Percentiles rank a stretch among this genome's conserved stretches.
Evolutionary conservation across 805 yeast genomes (phyloP).

Genomic region (Saccharomycopsis lassenensis): DNA sequence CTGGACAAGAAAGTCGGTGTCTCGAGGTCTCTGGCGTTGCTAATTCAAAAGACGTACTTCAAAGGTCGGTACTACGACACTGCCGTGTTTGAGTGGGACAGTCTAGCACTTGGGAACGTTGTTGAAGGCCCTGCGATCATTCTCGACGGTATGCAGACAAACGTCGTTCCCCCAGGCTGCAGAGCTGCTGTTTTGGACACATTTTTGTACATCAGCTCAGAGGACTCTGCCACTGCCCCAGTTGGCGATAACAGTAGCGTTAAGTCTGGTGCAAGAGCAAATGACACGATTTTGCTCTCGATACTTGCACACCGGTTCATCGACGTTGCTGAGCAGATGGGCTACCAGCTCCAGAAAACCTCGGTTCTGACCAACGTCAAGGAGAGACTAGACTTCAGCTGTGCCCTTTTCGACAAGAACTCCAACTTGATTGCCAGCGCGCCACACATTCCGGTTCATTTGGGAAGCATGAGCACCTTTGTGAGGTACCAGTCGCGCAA

Average conservation of each 20-base stretch:
- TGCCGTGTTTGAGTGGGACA: slow-evolving; percentile 44
- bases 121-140: slow-evolving; percentile 66
- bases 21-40: slow-evolving; percentile 22
- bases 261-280: slow-evolving; percentile 22
- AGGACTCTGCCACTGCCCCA: slow-evolving; percentile 14
- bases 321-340: slow-evolving; percentile 91
- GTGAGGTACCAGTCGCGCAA: slow-evolving; percentile 51
- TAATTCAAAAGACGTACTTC: slow-evolving; percentile 45
- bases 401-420: slow-evolving; percentile 66
- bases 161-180: slow-evolving; percentile 55
- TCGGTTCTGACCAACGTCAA: slow-evolving; percentile 76
- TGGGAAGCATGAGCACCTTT: slow-evolving; percentile 80
- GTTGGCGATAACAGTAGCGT: slow-evolving; percentile 19
- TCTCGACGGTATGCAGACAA: slow-evolving; percentile 74
- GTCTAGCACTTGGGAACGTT: slow-evolving; percentile 39
- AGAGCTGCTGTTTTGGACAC: slow-evolving; percentile 44
- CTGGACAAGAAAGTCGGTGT: slow-evolving; percentile 20
- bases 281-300: slow-evolving; percentile 65
- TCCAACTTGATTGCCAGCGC: slow-evolving; percentile 85
- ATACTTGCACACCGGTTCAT: slow-evolving; percentile 77
- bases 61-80: slow-evolving; percentile 39
- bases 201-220: slow-evolving; percentile 44
- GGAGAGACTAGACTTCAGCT: slow-evolving; percentile 73
- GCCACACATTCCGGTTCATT: slow-evolving; percentile 79
- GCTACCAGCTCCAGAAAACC: slow-evolving; percentile 66